phyloP scores from a whole-genome alignment of 371 early-diverging fungal species.

The Enterospora canceri region DNA sequence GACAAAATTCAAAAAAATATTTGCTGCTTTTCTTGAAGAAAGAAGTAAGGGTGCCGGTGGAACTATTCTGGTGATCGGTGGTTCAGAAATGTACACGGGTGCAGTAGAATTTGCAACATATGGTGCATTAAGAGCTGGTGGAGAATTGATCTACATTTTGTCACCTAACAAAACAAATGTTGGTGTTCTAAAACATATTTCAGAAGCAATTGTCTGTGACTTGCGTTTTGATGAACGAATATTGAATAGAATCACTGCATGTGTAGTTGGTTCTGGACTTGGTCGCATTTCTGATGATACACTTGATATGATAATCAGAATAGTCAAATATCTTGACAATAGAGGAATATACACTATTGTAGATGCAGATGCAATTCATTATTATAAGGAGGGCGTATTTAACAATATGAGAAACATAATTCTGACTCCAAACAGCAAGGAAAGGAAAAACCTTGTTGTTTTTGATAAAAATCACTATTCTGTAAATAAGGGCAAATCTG shows the following conservation, averaged over 20 bases:
- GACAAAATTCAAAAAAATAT: not conserved
- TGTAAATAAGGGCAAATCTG: constrained; percentile 68
- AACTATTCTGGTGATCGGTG: constrained; percentile 44
- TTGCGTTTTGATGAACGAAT: constrained; percentile 34
- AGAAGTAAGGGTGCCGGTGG: constrained; percentile 41
- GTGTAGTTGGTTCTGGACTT: constrained; percentile 50
- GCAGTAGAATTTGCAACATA: constrained; percentile 77
- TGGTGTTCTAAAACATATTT: constrained; percentile 8
- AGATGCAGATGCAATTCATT: constrained; percentile 49
- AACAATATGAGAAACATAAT: constrained; percentile 23
- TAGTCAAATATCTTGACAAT: constrained; percentile 19
- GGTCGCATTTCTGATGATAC: constrained; percentile 9
- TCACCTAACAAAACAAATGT: constrained; percentile 59
- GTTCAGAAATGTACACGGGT: constrained; percentile 63
- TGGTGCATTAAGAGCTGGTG: constrained; percentile 67
- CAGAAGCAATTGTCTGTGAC: constrained; percentile 38
- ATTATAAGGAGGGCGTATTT: constrained; percentile 7
- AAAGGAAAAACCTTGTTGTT: constrained; percentile 41
- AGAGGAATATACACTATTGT: constrained; percentile 30
- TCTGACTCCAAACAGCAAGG: constrained; percentile 50
- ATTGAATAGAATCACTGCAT: constrained; percentile 34
- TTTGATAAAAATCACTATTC: constrained; percentile 62
- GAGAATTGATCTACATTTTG: constrained; percentile 71
- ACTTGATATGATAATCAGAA: constrained; percentile 20
- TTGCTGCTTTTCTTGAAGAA: not conserved